A percentile compares a stretch with the other conserved stretches of the same genome.
phyloP scores from a whole-genome alignment of 768 basidiomycete genomes.

The Termitomyces sp. region DNA sequence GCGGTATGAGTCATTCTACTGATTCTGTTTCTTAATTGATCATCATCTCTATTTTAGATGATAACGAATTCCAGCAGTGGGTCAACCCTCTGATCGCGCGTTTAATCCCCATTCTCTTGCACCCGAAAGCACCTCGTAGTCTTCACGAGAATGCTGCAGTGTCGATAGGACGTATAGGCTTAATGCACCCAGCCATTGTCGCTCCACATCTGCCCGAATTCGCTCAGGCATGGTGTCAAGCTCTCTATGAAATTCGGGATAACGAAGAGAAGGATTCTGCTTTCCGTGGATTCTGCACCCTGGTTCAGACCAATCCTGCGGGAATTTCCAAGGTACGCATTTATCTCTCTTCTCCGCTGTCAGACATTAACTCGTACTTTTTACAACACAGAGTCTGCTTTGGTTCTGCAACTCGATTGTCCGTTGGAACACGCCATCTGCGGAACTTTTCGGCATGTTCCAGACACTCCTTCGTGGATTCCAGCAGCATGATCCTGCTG shows the following conservation, averaged over 20 bases:
- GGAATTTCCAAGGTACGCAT: slow-evolving; percentile 84
- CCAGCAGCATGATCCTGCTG: slow-evolving; percentile 80
- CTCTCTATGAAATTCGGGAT: slow-evolving; percentile 96
- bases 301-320: slow-evolving; percentile 91
- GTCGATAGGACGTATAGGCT: slow-evolving; percentile 92
- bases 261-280: slow-evolving; percentile 99
- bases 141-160: slow-evolving; percentile 98
- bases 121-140: slow-evolving; percentile 89
- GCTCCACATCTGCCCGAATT: slow-evolving; percentile 89
- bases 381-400: slow-evolving; percentile 72
- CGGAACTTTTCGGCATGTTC: slow-evolving; percentile 94
- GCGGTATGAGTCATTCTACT: slow-evolving; percentile 40
- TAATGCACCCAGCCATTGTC: slow-evolving; percentile 87
- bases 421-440: slow-evolving; percentile 90
- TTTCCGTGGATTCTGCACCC: slow-evolving; percentile 94
- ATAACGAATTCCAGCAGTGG: slow-evolving; percentile 89
- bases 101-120: slow-evolving; percentile 89
- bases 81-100: slow-evolving; percentile 83
- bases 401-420: slow-evolving; percentile 99
- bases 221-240: slow-evolving; percentile 95
- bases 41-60: slow-evolving; percentile 40
- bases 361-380: slow-evolving; percentile 5
- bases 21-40: slow-evolving; percentile 5
- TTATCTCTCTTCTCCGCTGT: background rate
- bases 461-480: slow-evolving; percentile 84